These are phyloP conservation scores for Paragyromitra xinjiangensis DNA, from an alignment of 495 filamentous ascomycete genomes.

Conservation along the genomic window DNA sequence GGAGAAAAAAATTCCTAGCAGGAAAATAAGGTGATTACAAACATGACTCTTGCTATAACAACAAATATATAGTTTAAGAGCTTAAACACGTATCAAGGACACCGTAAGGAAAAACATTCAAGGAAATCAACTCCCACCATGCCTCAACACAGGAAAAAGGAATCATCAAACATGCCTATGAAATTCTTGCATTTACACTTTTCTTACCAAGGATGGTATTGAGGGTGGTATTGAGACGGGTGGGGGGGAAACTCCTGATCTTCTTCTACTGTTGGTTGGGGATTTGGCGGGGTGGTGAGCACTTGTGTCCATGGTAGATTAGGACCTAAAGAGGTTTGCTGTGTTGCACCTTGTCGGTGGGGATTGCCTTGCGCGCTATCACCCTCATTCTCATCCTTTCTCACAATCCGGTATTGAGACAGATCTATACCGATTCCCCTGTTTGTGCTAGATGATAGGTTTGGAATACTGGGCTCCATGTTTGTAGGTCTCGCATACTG, in stretches of 20 bases:
- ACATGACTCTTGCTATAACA: background rate
- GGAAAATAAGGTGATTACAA: constrained; percentile 16
- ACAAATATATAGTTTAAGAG: background rate
- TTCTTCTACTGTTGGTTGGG: constrained; percentile 2
- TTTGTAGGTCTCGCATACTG: constrained; percentile 34
- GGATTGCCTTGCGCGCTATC: constrained; percentile 15
- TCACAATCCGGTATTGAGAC: constrained; percentile 38
- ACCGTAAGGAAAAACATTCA: background rate
- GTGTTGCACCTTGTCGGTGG: constrained; percentile 2
- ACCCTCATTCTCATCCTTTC: constrained; percentile 35
- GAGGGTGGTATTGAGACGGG: constrained; percentile 20
- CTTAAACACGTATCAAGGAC: constrained; percentile 4
- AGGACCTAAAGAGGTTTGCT: background rate
- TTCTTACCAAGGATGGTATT: constrained; percentile 16
- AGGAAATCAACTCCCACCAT: constrained; percentile 18
- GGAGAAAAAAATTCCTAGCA: background rate
- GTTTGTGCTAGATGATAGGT: constrained; percentile 6
- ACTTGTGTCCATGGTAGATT: constrained; percentile 12
- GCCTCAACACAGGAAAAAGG: constrained; percentile 1
- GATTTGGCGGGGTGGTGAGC: constrained; percentile 4
- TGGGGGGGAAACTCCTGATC: background rate
- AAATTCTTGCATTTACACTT: background rate
- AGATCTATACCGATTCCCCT: constrained; percentile 27
- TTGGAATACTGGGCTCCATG: constrained; percentile 43
- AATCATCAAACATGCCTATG: background rate